Base-by-base conservation (phyloP, 805 yeast species). In the Isabelozyma heimii region DNA sequence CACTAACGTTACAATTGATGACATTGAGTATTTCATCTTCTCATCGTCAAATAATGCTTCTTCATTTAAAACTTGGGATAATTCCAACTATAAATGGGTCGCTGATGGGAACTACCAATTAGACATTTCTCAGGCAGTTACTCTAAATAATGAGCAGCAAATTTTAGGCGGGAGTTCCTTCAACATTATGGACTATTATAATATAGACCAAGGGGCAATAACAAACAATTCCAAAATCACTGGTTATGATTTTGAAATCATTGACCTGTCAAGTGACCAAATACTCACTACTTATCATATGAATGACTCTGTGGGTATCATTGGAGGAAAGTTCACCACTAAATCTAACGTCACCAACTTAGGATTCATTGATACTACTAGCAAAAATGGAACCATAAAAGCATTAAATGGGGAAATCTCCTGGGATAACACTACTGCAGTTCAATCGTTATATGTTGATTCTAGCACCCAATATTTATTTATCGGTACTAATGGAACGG, bases 271-370 rank as follows among this genome's bases (percentile, higher is more conserved):
- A 9, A 60, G 44, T 43, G 16, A 51, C 4, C 46, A 44, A 27
- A 61, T 70, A 14, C 44, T 58, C 24, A 49, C 72, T 2, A 77
- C 82, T 1, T 62, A 63, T 45, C 77, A 72, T 47, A 60, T 80
- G 30, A 85, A 87, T 60, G 69, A 69, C 10, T 61, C 83, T 0
- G 51, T 76, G 9, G 67, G 83, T 39, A 77, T 80, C 0, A 65
- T 87, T 44, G 91, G 88, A 8, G 94, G 92, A 16, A 63, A 68
- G 3, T 83, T 85, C 57, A 61, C 58, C 8, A 72, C 73, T 7
- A 42, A 47, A 7, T 40, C 53, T 26, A 50, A 55, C 3, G 55
- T 57, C 1, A 42, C 50, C 9, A 65, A 70, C 42, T 50, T 73
- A n/a, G 74, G 67, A 0, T 58, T 73, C 43, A 41, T 77, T 5